Evolutionary conservation across 164 flowering plant genomes (phyloP), one percentile per base, ranked within the genome.

Genomic region (Sextonia rubra): DNA sequence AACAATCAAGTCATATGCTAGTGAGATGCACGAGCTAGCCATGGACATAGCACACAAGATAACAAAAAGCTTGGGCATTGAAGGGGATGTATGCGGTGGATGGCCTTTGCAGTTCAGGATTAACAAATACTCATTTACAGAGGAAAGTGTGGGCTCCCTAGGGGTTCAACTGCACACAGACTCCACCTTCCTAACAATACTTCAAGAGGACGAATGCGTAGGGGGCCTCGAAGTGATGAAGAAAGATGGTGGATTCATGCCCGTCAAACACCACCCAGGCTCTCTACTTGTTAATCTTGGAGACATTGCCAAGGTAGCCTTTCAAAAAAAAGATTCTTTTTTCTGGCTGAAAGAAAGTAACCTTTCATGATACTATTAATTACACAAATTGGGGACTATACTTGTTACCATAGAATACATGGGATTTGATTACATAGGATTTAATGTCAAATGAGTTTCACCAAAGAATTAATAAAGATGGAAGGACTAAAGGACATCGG

Each of bases 41-140:
- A 79, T 77, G 81, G 83, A 86, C 12, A 25, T 92, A 3, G 86
- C 78, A 15, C 4, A 44, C 6, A 88, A 84, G 77, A 23, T 90
- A 29, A 85, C 86, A 8, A 80, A 82, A 66, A 75, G 88, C 65
- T 12, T 86, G 78, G 89, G 90, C 3, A n/a, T 87, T 62, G 61
- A 14, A 0, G 48, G 49, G 3, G 77, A 86, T 64, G 23, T 74
- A 8, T 80, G 84, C 44, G 74, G 81, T 47, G 90, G 64, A 7
- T 92, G 97, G 97, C 74, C 86, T 18, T 87, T 89, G 70, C 92
- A 85, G 69, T 89, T 88, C 60, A 82, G 92, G 80, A 89, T 92
- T 22, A 92, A 91, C 88, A 89, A 87, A 68, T 92, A 92, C 86
- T 74, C 79, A 66, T 91, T 89, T 83, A 87, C 79, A 11, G 79